Percentiles rank a stretch among this genome's conserved stretches.
Conservation (phyloP, 2,329 filamentous ascomycete genomes). For the Penicillium sp. region DNA sequence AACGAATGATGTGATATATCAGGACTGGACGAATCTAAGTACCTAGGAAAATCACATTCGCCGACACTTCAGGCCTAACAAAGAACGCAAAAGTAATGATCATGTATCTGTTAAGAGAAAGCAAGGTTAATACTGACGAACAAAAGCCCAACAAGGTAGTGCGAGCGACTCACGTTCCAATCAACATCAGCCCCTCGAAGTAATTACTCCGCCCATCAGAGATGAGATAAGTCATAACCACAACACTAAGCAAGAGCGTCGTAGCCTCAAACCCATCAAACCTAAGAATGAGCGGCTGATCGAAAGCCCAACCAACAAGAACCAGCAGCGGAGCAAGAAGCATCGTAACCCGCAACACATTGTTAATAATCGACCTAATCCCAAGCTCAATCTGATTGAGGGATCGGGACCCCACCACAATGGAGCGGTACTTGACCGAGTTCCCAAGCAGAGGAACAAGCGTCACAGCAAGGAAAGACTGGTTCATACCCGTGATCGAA, state of each 20-base stretch:
- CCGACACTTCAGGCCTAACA: constrained; percentile 9
- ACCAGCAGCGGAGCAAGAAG: constrained; percentile 16
- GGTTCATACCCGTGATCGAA: constrained; percentile 6
- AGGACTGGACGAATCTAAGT: neutral
- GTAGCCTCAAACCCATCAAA: constrained; percentile 23
- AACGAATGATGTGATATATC: neutral
- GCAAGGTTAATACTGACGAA: neutral
- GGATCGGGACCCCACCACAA: constrained; percentile 9
- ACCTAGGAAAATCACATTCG: constrained; percentile 5
- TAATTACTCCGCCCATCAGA: constrained; percentile 24
- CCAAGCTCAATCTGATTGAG: constrained; percentile 14
- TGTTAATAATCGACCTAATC: constrained; percentile 18
- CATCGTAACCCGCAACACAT: constrained; percentile 17
- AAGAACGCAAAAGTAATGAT: constrained; percentile 20
- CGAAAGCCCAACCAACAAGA: constrained; percentile 14
- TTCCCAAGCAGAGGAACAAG: constrained; percentile 19
- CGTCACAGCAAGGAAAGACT: constrained; percentile 10
- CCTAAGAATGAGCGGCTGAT: constrained; percentile 12
- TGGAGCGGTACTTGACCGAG: constrained; percentile 12
- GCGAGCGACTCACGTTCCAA: constrained; percentile 21
- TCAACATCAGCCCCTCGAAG: constrained; percentile 22
- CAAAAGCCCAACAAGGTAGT: neutral
- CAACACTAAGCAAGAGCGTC: constrained; percentile 18
- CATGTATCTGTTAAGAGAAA: constrained; percentile 11
- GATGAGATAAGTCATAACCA: constrained; percentile 24